Base-by-base conservation (phyloP, 108 stramenopile genomes). In the Cyclotella baltica region DNA sequence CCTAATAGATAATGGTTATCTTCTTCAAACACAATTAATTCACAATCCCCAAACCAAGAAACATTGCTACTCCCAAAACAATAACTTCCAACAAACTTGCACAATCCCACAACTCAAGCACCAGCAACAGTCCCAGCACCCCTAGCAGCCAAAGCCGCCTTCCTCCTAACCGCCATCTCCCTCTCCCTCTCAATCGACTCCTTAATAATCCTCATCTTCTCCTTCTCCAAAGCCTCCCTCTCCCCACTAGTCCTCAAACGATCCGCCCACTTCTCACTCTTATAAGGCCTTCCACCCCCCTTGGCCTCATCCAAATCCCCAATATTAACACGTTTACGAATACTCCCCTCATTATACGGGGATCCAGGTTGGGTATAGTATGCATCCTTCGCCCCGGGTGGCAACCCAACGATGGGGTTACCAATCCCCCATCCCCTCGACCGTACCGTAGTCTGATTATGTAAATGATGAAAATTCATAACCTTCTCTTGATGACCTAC, bases 361-460 rank as follows among this genome's bases (percentile, higher is more conserved):
- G 90, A 91, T 76, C 96, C 98, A 5, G 98, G 98, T 79, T 98
- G 98, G 19, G 96, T 96, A 83, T 96, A 98, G 69, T 88, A 98
- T 56, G 89, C 88, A 77, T 89, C 92, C 43, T 90, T 90, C 16
- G 83, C 90, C 65, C 63, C 71, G 11, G 92, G 84, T 0, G 96
- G 96, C 37, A 95, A 55, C 28, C 90, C 89, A 4, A 93, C 92
- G 27, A 93, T 79, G 29, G 90, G 84, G 75, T 97, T 97, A 20
- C 96, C 96, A 71, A 97, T 92, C 31, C 85, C 85, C 72, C 85
- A 97, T 73, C 96, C 96, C 51, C 96, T 88, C 38, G 91, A 90
- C 29, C 96, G 90, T 56, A 95, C 86, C 50, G 91, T 87, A n/a
- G 88, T 75, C 73, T 90, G 86, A 84, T 93, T 91, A 89, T 93